A percentile compares a stretch with the other conserved stretches of the same genome.
Evolutionary conservation across 352 stramenopile genomes (phyloP).

Genomic region (Pythium inflatum): DNA sequence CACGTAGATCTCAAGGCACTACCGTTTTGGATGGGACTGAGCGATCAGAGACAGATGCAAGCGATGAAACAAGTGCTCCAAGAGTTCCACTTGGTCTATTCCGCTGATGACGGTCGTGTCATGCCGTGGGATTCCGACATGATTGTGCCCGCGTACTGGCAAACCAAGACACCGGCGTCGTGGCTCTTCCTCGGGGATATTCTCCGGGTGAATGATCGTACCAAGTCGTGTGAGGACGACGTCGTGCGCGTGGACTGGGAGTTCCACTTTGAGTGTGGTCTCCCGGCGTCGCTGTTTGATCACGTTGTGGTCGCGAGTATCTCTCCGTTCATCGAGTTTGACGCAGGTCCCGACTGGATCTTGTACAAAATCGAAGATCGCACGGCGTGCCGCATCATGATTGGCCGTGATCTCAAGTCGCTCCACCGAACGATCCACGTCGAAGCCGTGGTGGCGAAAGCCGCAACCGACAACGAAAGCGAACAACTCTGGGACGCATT

Average conservation of each 20-base stretch:
- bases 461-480: background rate
- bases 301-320: slow-evolving; percentile 6
- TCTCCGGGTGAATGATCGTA: background rate
- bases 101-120: background rate
- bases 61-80: slow-evolving; percentile 34
- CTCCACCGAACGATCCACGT: background rate
- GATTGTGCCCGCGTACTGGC: slow-evolving; percentile 10
- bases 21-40: background rate
- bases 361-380: background rate
- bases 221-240: background rate
- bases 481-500: background rate
- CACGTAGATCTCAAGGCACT: background rate
- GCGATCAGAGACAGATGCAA: background rate
- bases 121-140: slow-evolving; percentile 24
- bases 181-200: slow-evolving; percentile 11
- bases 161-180: background rate
- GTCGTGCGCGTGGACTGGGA: background rate
- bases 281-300: slow-evolving; percentile 6
- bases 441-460: background rate
- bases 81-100: slow-evolving; percentile 10
- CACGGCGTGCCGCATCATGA: slow-evolving; percentile 3
- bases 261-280: background rate
- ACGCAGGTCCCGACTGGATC: slow-evolving; percentile 11
- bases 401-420: background rate
- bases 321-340: background rate